Base-by-base conservation (phyloP, 495 filamentous ascomycete species). In the Alectoria sarmentosa region DNA sequence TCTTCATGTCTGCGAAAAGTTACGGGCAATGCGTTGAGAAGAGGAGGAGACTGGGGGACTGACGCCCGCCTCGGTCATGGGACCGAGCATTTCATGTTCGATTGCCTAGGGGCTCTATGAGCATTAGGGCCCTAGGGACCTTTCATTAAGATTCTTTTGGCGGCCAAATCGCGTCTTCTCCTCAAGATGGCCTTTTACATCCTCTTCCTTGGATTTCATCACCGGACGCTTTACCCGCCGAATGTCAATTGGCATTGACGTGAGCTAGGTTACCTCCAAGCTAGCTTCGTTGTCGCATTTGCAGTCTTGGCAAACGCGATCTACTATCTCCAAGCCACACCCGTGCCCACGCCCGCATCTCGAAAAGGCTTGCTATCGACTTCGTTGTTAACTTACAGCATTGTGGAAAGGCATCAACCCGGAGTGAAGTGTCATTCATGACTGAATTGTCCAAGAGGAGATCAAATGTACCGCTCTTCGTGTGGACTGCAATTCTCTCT, bases 1-100 rank as follows among this genome's bases (percentile, higher is more conserved):
- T 55, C 26, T 63, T 63, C 8, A 56, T 49, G 19, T 63, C 61
- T 23, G 61, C 61, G 3, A 63, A 44, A 17, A 44, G 7, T 39
- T 42, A 55, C 14, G 26, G 55, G 17, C 36, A 55, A n/a, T 32
- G 3, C 23, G 42, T 56, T 56, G 61, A 41, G 11, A 63, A 63
- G 46, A 63, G 26, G 38, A 42, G 61, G 61, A 63, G 32, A 41
- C 14, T 63, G 1, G 41, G 39, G 37, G n/a, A 32, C 23, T 63
- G 36, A 44, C 28, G 34, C 32, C 42, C 23, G 7, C 3, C 26
- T 26, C 21, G 23, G 13, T n/a, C 9, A 28, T 49, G 23, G 46
- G 26, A 28, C 48, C 48, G 48, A 52, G 21, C 30, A 17, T 48
- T 34, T 10, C 17, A 7, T 4, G 11, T 38, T 17, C 17, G 41